Conservation (phyloP, 805 yeast species). For the Ogataea pilisensis region DNA sequence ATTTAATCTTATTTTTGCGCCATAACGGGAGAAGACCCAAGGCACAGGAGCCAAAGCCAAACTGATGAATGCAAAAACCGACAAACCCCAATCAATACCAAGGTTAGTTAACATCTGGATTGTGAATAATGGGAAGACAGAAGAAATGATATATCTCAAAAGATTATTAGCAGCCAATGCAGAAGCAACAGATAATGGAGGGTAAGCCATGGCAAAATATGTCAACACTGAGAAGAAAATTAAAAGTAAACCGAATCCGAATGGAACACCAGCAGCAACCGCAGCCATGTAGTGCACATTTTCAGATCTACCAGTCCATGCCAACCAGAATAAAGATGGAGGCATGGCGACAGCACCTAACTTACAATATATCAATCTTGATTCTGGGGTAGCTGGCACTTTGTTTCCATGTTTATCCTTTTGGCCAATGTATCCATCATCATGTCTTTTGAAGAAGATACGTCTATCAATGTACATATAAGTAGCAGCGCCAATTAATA, state of each 20-base stretch:
- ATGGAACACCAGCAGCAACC: conserved; percentile 69
- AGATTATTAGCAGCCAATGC: conserved; percentile 87
- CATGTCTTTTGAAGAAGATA: conserved; percentile 50
- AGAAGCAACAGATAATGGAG: conserved; percentile 76
- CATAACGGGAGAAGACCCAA: conserved; percentile 59
- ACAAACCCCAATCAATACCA: conserved; percentile 76
- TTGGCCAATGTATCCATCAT: conserved; percentile 56
- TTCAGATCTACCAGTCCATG: conserved; percentile 58
- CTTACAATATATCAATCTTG: conserved; percentile 55
- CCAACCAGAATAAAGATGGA: conserved; percentile 72
- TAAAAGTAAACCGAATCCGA: conserved; percentile 70
- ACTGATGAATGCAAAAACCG: conserved; percentile 61
- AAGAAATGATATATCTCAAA: conserved; percentile 68
- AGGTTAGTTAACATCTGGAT: conserved; percentile 75
- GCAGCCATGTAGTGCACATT: conserved; percentile 76
- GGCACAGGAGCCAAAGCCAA: conserved; percentile 73
- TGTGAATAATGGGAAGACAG: conserved; percentile 81
- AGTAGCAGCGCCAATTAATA: conserved; percentile 49
- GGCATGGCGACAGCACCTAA: conserved; percentile 67
- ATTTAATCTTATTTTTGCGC: conserved; percentile 48
- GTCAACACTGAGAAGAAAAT: conserved; percentile 67
- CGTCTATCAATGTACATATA: conserved; percentile 48
- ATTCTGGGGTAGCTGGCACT: conserved; percentile 56
- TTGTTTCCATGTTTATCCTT: conserved; percentile 55
- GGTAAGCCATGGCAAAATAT: conserved; percentile 68